Evolutionary conservation across 106 monocot genomes (phyloP), one percentile per base, ranked within the genome.

Genomic region (Acanthochlamys bracteata): DNA sequence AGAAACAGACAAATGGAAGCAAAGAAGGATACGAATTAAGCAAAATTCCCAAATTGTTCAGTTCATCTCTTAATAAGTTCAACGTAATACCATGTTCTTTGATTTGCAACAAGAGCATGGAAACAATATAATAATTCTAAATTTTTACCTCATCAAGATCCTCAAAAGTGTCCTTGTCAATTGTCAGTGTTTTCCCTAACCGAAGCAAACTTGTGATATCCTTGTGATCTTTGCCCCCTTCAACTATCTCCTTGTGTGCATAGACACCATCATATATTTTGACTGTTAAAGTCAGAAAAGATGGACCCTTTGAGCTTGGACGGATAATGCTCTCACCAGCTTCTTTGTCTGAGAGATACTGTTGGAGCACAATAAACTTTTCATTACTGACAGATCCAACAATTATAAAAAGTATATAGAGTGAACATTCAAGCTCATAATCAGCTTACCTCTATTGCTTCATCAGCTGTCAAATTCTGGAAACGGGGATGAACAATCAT

Each of bases 81-180:
- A n/a, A n/a, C n/a, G n/a, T n/a, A n/a, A n/a, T n/a, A n/a, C n/a
- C n/a, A n/a, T n/a, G n/a, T n/a, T n/a, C n/a, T n/a, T n/a, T n/a
- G n/a, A n/a, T n/a, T n/a, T n/a, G n/a, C n/a, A n/a, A n/a, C n/a
- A n/a, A n/a, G n/a, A n/a, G n/a, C n/a, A n/a, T n/a, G 49, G 22
- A 33, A 1, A 20, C 8, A 61, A 20, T 39, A 39, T 14, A 25
- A 47, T 14, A 55, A 10, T 51, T 40, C 10, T 10, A 68, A 64
- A 54, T 42, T n/a, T n/a, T n/a, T n/a, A 98, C 98, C 92, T 98
- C 98, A 83, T 92, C 98, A 33, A 98, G 85, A 74, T 98, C 92
- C 67, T 98, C 98, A 82, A 92, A 98, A 43, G 85, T 86, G 39
- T 83, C 83, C 55, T 83, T 71, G 23, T 85, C 98, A 59, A 98